Evolutionary conservation across 139 green algal species (phyloP), one percentile per base, ranked within the genome.

Genomic region (Closterium sp.): DNA sequence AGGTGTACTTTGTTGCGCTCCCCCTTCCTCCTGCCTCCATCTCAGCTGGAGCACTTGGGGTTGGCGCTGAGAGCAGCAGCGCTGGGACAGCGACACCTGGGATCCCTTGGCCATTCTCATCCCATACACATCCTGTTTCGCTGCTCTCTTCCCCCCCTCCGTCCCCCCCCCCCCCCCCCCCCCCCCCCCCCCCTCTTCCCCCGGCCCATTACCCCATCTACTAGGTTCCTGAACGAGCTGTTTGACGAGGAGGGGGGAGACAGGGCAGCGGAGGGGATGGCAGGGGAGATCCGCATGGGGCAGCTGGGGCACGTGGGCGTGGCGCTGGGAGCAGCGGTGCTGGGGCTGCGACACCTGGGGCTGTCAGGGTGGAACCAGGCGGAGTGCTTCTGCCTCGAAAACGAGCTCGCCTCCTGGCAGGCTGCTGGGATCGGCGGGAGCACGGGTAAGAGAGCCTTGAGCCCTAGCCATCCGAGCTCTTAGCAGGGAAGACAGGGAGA

Each of bases 351-450:
- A 1, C 95, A 99, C 90, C 35, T 99, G 91, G 97, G 97, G 16
- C 95, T 99, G 25, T 95, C 92, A 21, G 95, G 96, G 34, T 98
- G 95, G 94, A 91, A 93, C 55, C 90, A 91, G 4, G 76, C 86
- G n/a, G 97, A 99, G 95, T 98, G 97, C 89, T 91, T 97, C 85
- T 96, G 95, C 3, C 81, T 99, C 84, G 97, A 99, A 92, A 96
- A 97, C 34, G 97, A 99, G 94, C 93, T 99, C 31, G 88, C 94
- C 21, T 92, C 95, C 9, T 99, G 97, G 97, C 97, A 98, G 93
- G 38, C 93, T 33, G 93, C 84, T 28, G 85, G 91, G 6, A 86
- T 86, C 30, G 83, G 30, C 30, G 12, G 12, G 12, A 86, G 83
- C 8, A 23, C n/a, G 16, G 83, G 83, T 33, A 23, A 33, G 83